Conservation (phyloP, 495 filamentous ascomycete genomes). For the Talaromyces thailandensis region DNA sequence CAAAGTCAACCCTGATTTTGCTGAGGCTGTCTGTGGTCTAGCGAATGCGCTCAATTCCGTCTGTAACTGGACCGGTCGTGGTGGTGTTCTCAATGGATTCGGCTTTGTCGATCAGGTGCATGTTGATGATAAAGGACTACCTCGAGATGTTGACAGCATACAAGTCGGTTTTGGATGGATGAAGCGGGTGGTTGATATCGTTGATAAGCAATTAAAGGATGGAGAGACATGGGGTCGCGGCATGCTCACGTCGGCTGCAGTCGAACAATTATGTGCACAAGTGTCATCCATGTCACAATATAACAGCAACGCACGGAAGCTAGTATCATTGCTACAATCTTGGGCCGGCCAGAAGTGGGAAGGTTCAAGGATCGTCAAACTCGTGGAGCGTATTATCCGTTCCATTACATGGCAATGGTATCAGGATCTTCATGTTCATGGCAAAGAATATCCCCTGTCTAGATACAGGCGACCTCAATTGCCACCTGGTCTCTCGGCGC, state of each 20-base stretch:
- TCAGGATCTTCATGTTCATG: slow-evolving; percentile 64
- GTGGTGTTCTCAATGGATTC: slow-evolving; percentile 64
- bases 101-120: slow-evolving; percentile 88
- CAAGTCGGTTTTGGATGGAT: slow-evolving; percentile 71
- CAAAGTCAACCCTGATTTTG: slow-evolving; percentile 85
- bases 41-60: slow-evolving; percentile 96
- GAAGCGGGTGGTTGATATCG: slow-evolving; percentile 89
- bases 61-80: slow-evolving; percentile 88
- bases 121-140: slow-evolving; percentile 77
- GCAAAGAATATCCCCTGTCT: slow-evolving; percentile 43
- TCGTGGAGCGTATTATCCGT: slow-evolving; percentile 77
- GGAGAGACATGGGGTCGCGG: slow-evolving; percentile 83
- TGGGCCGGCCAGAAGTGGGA: slow-evolving; percentile 82
- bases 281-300: slow-evolving; percentile 24
- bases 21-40: slow-evolving; percentile 92
- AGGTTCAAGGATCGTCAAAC: slow-evolving; percentile 74
- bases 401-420: slow-evolving; percentile 81
- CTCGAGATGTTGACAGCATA: slow-evolving; percentile 61
- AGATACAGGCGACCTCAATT: slow-evolving; percentile 69
- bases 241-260: slow-evolving; percentile 46
- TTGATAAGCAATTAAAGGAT: slow-evolving; percentile 81
- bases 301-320: slow-evolving; percentile 23
- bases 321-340: slow-evolving; percentile 42
- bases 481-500: slow-evolving; percentile 66
- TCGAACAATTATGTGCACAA: slow-evolving; percentile 43